Conservation (phyloP, 768 basidiomycete species). For the Hydnum rufescens region DNA sequence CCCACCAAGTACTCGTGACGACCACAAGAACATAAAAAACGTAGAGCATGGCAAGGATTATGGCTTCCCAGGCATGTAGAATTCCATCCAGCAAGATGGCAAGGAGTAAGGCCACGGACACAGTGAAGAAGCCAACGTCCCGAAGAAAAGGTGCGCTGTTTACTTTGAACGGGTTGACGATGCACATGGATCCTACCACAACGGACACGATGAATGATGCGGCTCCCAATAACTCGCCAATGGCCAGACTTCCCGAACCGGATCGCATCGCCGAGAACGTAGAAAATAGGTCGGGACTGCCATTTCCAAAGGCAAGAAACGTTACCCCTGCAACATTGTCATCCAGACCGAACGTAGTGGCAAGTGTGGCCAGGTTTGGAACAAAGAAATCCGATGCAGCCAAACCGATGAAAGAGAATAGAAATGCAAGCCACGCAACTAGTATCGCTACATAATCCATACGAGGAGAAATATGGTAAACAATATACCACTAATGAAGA, state of each 20-base stretch:
- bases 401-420: conserved; percentile 82
- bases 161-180: conserved; percentile 88
- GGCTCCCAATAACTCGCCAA: conserved; percentile 89
- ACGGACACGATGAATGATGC: conserved; percentile 91
- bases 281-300: conserved; percentile 88
- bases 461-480: not conserved
- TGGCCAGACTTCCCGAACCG: conserved; percentile 69
- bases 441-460: conserved; percentile 25
- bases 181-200: conserved; percentile 94
- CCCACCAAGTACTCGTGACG: conserved; percentile 59
- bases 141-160: conserved; percentile 64
- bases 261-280: conserved; percentile 86
- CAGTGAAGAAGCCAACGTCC: conserved; percentile 88
- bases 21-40: conserved; percentile 58
- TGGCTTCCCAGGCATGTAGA: conserved; percentile 56
- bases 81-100: conserved; percentile 56
- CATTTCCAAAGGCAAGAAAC: conserved; percentile 92
- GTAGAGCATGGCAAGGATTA: conserved; percentile 51
- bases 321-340: conserved; percentile 95
- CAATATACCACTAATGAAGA: not conserved
- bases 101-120: conserved; percentile 58
- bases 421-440: conserved; percentile 65
- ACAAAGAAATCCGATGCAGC: conserved; percentile 95
- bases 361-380: conserved; percentile 82
- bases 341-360: conserved; percentile 65